phyloP scores from a whole-genome alignment of 2,329 filamentous ascomycete genomes.

The Setomelanomma holmii region DNA sequence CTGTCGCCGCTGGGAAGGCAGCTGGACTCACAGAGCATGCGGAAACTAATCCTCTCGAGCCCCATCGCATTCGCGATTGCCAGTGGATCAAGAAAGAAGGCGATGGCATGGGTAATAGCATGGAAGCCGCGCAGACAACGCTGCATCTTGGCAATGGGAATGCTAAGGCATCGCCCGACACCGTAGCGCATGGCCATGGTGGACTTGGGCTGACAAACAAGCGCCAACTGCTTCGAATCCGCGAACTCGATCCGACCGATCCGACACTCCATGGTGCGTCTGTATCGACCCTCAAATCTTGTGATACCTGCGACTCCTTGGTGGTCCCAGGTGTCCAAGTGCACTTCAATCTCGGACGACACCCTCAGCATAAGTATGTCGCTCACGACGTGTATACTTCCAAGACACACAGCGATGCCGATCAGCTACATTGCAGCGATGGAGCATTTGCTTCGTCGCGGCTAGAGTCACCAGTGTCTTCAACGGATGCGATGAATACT shows the following conservation, averaged over 20 bases:
- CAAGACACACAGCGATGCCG: too few relatives aligned
- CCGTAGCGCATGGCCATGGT: background rate
- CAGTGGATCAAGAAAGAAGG: constrained; percentile 35
- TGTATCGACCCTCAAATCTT: too few relatives aligned
- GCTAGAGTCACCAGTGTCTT: too few relatives aligned
- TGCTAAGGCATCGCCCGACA: background rate
- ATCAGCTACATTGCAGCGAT: too few relatives aligned
- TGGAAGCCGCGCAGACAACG: constrained; percentile 20
- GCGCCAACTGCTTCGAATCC: background rate
- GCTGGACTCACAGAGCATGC: background rate
- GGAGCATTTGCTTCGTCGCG: too few relatives aligned
- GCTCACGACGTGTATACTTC: background rate
- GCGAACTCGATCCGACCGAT: background rate
- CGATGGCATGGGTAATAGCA: constrained; percentile 18
- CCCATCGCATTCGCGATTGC: constrained; percentile 5
- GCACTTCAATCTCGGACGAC: too few relatives aligned
- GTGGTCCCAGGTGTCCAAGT: too few relatives aligned
- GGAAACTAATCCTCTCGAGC: constrained; percentile 1
- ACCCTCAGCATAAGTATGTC: background rate
- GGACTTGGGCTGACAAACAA: background rate
- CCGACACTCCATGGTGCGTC: too few relatives aligned
- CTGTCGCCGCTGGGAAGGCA: background rate
- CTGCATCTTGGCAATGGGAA: constrained; percentile 9
- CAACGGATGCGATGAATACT: too few relatives aligned
- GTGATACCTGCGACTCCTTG: too few relatives aligned